Evolutionary conservation across 257 asterid species (phyloP), one percentile per base, ranked within the genome.

Genomic region (Catharanthus roseus): DNA sequence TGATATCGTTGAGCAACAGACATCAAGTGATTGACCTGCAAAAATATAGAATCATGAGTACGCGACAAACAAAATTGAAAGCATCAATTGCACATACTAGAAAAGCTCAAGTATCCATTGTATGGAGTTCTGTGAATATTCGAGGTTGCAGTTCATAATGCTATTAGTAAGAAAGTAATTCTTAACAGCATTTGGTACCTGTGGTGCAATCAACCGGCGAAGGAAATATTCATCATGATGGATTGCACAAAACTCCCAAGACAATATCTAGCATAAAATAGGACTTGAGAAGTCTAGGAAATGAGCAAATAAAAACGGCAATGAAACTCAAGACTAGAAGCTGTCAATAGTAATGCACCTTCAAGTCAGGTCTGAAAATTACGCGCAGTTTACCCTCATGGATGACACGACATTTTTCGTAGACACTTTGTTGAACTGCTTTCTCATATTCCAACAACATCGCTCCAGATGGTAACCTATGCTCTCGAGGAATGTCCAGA

Each of bases 361-460:
- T 89, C 80, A 87, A 77, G 78, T 89, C 93, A 41, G 76, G 70
- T 64, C 84, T 62, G 75, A 89, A 89, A 71, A 70, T 49, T 47
- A 89, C 75, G 28, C 86, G 88, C 62, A 89, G 86, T 78, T 66
- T 86, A 50, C 96, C 96, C 82, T 78, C 82, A 21, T 79, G 95
- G 62, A 83, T 74, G 36, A 86, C 87, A 57, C 82, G 88, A 29
- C 78, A 80, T 51, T 81, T 78, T 51, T 80, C 81, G 65, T 78
- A 89, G 12, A 76, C 72, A 42, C 87, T 82, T 69, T 82, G 84
- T 58, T 83, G 87, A 67, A 74, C 51, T 62, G 82, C 88, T 61
- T 79, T 89, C 64, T 74, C 56, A 54, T 81, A 86, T 70, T 89
- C 93, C 53, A 89, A 71, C 74, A 81, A 72, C 73, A 78, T 49